Evolutionary conservation across 176 grass and related monocot species (phyloP).

Genomic region (Hordeum marinum): DNA sequence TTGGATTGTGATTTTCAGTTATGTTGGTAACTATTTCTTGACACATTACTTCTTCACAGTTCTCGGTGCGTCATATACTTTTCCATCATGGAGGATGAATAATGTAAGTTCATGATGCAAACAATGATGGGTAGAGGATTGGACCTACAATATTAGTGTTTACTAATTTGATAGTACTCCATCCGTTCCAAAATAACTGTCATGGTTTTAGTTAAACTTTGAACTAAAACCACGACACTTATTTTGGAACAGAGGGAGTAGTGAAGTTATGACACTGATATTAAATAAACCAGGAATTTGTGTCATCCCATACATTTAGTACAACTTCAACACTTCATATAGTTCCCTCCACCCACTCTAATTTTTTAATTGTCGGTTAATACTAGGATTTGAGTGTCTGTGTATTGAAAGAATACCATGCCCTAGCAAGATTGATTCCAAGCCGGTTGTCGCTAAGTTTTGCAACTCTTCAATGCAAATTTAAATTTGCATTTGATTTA

Average conservation of each 20-base stretch:
- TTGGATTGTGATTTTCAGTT: conserved; percentile 97
- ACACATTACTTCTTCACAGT: conserved; percentile 99
- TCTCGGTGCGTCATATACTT: conserved; percentile 92
- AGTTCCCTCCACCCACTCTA: background rate
- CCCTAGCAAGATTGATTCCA: no score
- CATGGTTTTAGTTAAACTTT: no score
- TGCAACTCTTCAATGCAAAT: no score
- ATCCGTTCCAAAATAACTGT: no score
- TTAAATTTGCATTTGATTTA: no score
- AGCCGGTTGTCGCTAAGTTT: no score
- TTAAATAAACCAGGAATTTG: background rate
- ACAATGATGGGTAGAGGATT: background rate
- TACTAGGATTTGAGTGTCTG: background rate
- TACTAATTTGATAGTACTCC: background rate
- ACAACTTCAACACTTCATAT: background rate
- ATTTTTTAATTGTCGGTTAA: background rate
- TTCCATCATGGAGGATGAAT: conserved; percentile 97
- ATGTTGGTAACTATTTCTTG: conserved; percentile 99
- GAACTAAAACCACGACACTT: no score
- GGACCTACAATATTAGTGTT: background rate
- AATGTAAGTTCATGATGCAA: conserved; percentile 58
- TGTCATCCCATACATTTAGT: background rate
- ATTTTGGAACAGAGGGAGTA: no score
- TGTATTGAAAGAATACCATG: no score
- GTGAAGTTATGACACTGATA: no score